Evolutionary conservation across 2,329 filamentous ascomycete species (phyloP).

Genomic region (Penicillium capsulatum): DNA sequence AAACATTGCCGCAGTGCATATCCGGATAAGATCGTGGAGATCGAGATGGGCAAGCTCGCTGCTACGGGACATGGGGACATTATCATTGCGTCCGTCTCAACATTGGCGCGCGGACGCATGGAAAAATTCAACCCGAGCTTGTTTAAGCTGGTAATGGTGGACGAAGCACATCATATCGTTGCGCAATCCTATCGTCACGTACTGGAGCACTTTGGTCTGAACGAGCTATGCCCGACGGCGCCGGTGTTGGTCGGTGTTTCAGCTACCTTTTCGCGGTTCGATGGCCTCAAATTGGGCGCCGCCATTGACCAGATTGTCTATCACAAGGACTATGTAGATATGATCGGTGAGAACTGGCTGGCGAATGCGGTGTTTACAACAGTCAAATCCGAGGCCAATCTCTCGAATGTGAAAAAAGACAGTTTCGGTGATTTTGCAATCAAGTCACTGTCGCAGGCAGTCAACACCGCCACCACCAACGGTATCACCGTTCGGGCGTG

Average conservation of each 20-base stretch:
- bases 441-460: slow-evolving; percentile 69
- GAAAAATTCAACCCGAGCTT: slow-evolving; percentile 70
- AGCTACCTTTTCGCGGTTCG: slow-evolving; percentile 72
- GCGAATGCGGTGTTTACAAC: slow-evolving; percentile 92
- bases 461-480: slow-evolving; percentile 80
- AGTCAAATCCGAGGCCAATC: slow-evolving; percentile 74
- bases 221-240: slow-evolving; percentile 45
- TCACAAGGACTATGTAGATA: slow-evolving; percentile 76
- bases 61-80: slow-evolving; percentile 83
- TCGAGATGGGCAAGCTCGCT: slow-evolving; percentile 80
- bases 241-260: slow-evolving; percentile 84
- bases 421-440: slow-evolving; percentile 74
- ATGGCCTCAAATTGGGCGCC: slow-evolving; percentile 74
- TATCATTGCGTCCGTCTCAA: slow-evolving; percentile 85
- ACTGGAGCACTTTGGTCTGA: slow-evolving; percentile 73
- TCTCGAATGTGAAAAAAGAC: slow-evolving; percentile 64
- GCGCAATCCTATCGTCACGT: slow-evolving; percentile 71
- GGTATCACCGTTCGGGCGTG: slow-evolving; percentile 81
- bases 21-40: slow-evolving; percentile 73
- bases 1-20: slow-evolving; percentile 78
- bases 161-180: slow-evolving; percentile 96
- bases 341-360: slow-evolving; percentile 88
- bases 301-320: slow-evolving; percentile 96
- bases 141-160: slow-evolving; percentile 90
- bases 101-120: slow-evolving; percentile 74